Evolutionary conservation across 768 basidiomycete genomes (phyloP).

Genomic region (Baorangia bicolor): DNA sequence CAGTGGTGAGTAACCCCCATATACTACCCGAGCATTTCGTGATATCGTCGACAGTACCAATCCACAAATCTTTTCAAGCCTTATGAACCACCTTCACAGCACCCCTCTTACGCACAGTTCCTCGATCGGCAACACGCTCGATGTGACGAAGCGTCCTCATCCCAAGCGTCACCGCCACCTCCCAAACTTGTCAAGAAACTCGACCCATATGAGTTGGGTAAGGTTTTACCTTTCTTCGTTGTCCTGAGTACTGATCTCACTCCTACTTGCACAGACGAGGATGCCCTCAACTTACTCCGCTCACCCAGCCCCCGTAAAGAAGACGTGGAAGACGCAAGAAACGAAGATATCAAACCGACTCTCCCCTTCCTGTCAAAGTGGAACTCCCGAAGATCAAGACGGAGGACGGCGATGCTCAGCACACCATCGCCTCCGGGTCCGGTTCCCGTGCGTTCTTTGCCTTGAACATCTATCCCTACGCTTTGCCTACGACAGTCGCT

Average conservation of each 20-base stretch:
- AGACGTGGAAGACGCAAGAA: background rate
- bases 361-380: background rate
- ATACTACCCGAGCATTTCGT: background rate
- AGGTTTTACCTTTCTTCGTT: background rate
- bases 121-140: background rate
- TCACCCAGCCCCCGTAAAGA: background rate
- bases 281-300: constrained; percentile 17
- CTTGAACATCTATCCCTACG: background rate
- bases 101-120: constrained; percentile 15
- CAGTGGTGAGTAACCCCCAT: constrained; percentile 2
- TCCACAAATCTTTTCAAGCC: constrained; percentile 19
- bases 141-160: background rate
- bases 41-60: constrained; percentile 1
- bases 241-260: background rate
- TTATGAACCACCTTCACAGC: constrained; percentile 25
- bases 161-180: background rate
- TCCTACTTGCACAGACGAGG: constrained; percentile 20
- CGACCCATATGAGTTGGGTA: constrained; percentile 32
- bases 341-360: constrained; percentile 1
- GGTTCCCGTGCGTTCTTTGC: background rate
- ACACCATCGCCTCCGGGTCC: background rate
- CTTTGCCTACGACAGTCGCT: background rate
- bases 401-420: background rate
- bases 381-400: constrained; percentile 6
- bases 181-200: constrained; percentile 26